Evolutionary conservation across 371 early-diverging fungal species (phyloP), one percentile per base, ranked within the genome.

Genomic region (Catenaria anguillulae): DNA sequence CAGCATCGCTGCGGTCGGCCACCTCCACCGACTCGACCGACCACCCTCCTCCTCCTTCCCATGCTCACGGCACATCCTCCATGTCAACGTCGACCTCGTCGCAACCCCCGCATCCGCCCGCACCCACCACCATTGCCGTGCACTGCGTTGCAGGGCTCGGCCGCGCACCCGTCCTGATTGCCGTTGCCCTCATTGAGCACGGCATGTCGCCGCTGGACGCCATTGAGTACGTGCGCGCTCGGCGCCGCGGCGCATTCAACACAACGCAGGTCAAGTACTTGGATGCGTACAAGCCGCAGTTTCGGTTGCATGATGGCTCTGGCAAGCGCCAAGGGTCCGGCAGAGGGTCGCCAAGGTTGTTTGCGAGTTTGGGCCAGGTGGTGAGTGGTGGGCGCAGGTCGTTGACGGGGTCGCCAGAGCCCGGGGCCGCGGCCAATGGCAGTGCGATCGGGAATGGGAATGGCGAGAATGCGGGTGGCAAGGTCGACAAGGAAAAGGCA

Each of bases 181-280:
- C 88, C 29, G 82, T 89, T 63, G 90, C 91, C 34, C 68, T 90
- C 60, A 85, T 90, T 60, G 91, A 90, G 70, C 70, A 76, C 58
- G 88, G 88, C 21, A 84, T 87, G 86, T 73, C 79, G 31, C 81
- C 85, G 4, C 67, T 89, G 62, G 89, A 90, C 69, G 84, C 87
- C 26, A 76, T 91, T 48, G 80, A 83, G 66, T 83, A 75, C 65
- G 82, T 90, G 56, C 80, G 90, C 37, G 71, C 72, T 45, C 81
- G 82, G 58, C 79, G 91, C 48, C 76, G 87, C 59, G 91, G 90
- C 0, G 87, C 89, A 2, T 84, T 90, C 69, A 90, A 90, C 66
- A 84, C 78, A 66, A 74, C 77, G 26, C 91, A 90, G 68, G 81
- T 90, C 34, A 88, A 80, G 65, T 46, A 77, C 56, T 72, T 84